These are phyloP conservation scores for Neotropicomus parvogracilis DNA, from an alignment of 1,284 basidiomycete species.

Conservation along the genomic window DNA sequence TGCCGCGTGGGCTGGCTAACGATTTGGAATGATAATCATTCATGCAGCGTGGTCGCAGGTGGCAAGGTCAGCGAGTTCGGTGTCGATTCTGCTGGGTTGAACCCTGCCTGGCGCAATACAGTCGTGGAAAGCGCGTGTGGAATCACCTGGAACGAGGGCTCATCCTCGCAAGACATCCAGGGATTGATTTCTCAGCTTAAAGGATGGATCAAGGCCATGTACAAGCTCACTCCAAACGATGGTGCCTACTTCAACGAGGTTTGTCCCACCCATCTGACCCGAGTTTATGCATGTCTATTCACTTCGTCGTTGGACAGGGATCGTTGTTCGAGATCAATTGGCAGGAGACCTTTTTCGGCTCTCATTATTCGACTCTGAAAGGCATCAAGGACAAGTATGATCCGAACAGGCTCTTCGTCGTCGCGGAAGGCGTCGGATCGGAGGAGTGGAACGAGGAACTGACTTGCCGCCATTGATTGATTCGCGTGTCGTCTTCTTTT, in stretches of 20 bases:
- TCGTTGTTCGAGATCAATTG: conserved; percentile 39
- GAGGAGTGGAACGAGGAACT: conserved; percentile 35
- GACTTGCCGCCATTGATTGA: conserved; percentile 18
- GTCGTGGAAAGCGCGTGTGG: conserved; percentile 31
- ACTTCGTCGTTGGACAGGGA: conserved; percentile 27
- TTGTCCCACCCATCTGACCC: conserved; percentile 6
- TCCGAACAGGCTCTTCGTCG: conserved; percentile 42
- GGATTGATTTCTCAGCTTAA: conserved; percentile 26
- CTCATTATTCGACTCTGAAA: conserved; percentile 38
- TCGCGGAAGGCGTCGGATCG: conserved; percentile 43
- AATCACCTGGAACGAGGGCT: conserved; percentile 35
- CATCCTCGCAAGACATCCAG: conserved; percentile 29
- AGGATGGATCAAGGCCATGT: conserved; percentile 25
- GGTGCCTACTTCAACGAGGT: conserved; percentile 46
- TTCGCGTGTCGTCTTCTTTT: too few relatives aligned
- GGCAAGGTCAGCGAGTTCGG: conserved; percentile 38
- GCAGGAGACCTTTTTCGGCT: conserved; percentile 41
- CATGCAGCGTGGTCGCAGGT: conserved; percentile 35
- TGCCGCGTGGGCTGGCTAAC: background rate
- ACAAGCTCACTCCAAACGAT: conserved; percentile 30
- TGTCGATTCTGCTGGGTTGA: conserved; percentile 38
- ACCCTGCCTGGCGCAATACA: conserved; percentile 43
- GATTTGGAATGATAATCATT: background rate
- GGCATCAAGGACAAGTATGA: conserved; percentile 45
- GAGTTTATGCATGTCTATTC: too few relatives aligned